Evolutionary conservation across 805 yeast genomes (phyloP).

Genomic region (Ogataea siamensis): DNA sequence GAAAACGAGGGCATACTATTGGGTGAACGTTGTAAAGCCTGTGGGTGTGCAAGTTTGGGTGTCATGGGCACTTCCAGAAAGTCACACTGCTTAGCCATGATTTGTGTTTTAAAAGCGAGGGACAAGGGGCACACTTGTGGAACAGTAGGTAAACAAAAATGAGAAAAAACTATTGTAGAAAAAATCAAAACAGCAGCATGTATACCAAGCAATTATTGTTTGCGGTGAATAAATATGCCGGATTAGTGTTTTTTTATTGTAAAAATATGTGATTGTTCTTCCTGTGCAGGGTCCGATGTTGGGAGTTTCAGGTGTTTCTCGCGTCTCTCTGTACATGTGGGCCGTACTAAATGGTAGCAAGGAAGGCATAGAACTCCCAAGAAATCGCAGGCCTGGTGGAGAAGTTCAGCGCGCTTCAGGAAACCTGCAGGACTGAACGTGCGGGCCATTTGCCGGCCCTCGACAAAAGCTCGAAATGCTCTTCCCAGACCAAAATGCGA

Average conservation of each 20-base stretch:
- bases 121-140: not conserved
- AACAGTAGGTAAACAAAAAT: slow-evolving; percentile 5
- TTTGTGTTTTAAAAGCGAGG: slow-evolving; percentile 1
- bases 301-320: not conserved
- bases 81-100: slow-evolving; percentile 8
- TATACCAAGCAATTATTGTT: slow-evolving; percentile 3
- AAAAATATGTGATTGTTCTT: not conserved
- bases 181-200: slow-evolving; percentile 4
- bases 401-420: too few species aligned
- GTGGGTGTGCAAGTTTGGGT: slow-evolving; percentile 17
- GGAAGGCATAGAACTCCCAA: too few species aligned
- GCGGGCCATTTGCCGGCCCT: not conserved
- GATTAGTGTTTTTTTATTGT: not conserved
- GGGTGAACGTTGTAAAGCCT: slow-evolving; percentile 26
- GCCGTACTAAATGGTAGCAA: not conserved
- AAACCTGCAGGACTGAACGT: too few species aligned
- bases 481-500: not conserved
- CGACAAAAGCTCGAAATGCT: not conserved
- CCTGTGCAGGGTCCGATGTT: not conserved
- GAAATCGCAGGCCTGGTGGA: too few species aligned
- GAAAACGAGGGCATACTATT: slow-evolving; percentile 4
- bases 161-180: slow-evolving; percentile 7
- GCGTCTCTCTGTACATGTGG: not conserved
- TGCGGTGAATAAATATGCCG: slow-evolving; percentile 4
- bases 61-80: slow-evolving; percentile 30